Evolutionary conservation across 108 stramenopile species (phyloP).

Genomic region (Discostella pseudostelligera): DNA sequence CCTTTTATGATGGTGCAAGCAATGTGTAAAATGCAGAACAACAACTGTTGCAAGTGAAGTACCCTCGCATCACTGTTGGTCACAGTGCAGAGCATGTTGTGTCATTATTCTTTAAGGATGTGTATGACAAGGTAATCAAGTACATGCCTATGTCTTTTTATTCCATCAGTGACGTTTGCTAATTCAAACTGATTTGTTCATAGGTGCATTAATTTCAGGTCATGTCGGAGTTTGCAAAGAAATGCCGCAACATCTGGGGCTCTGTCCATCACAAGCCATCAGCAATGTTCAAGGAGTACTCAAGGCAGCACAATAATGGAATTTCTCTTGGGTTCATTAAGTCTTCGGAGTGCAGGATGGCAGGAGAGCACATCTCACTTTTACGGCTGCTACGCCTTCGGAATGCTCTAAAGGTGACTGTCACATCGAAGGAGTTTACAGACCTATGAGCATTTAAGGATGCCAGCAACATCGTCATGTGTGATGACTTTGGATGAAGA

Average conservation of each 20-base stretch:
- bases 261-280: conserved; percentile 6
- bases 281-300: conserved; percentile 10
- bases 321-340: conserved; percentile 14
- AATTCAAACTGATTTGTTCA: too few species aligned
- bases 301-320: conserved; percentile 4
- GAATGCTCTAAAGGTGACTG: background rate
- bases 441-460: too few species aligned
- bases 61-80: conserved; percentile 11
- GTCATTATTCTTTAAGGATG: conserved; percentile 25
- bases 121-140: too few species aligned
- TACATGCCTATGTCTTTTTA: too few species aligned
- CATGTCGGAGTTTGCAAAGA: conserved; percentile 5
- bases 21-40: conserved; percentile 28
- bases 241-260: conserved; percentile 6
- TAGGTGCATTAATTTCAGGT: background rate
- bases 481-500: too few species aligned
- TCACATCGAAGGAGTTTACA: conserved; percentile 7
- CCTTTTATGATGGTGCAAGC: conserved; percentile 16
- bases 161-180: too few species aligned
- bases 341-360: conserved; percentile 22
- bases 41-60: background rate
- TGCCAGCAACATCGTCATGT: too few species aligned
- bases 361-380: conserved; percentile 1
- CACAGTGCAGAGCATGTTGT: conserved; percentile 9
- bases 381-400: conserved; percentile 5